Evolutionary conservation across 352 stramenopile species (phyloP).

Genomic region (Globisporangium megalacanthum): DNA sequence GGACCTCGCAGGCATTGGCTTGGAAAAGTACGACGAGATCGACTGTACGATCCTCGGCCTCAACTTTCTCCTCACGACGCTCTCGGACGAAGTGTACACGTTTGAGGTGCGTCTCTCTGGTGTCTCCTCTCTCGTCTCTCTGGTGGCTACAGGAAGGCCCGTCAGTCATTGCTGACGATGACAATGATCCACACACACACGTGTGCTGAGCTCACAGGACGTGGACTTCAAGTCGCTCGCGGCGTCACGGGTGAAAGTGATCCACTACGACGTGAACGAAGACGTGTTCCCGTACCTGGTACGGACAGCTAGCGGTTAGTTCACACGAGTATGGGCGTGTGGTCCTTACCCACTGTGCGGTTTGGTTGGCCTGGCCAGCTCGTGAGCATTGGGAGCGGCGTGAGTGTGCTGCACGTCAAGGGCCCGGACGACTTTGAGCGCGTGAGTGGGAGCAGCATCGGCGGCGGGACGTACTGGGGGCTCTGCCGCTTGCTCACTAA

Average conservation of each 20-base stretch:
- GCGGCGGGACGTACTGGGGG: constrained; percentile 98
- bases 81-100: constrained; percentile 97
- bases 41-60: constrained; percentile 96
- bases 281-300: constrained; percentile 85
- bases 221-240: constrained; percentile 75
- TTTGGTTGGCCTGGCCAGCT: constrained; percentile 33
- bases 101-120: constrained; percentile 74
- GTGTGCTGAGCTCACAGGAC: constrained; percentile 28
- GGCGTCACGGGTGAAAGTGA: constrained; percentile 70
- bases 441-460: constrained; percentile 97
- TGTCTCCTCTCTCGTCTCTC: no score
- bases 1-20: constrained; percentile 75
- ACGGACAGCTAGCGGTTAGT: no score
- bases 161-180: no score
- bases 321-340: no score
- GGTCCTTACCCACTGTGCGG: no score
- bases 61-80: constrained; percentile 94
- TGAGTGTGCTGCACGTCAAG: constrained; percentile 95
- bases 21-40: constrained; percentile 92
- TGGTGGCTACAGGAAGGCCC: no score
- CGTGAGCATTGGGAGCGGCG: constrained; percentile 98
- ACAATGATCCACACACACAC: no score
- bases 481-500: constrained; percentile 94
- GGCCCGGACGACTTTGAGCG: constrained; percentile 93
- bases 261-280: constrained; percentile 71